Evolutionary conservation across 139 green algal species (phyloP), one percentile per base, ranked within the genome.

Genomic region (Chlorella vulgaris): DNA sequence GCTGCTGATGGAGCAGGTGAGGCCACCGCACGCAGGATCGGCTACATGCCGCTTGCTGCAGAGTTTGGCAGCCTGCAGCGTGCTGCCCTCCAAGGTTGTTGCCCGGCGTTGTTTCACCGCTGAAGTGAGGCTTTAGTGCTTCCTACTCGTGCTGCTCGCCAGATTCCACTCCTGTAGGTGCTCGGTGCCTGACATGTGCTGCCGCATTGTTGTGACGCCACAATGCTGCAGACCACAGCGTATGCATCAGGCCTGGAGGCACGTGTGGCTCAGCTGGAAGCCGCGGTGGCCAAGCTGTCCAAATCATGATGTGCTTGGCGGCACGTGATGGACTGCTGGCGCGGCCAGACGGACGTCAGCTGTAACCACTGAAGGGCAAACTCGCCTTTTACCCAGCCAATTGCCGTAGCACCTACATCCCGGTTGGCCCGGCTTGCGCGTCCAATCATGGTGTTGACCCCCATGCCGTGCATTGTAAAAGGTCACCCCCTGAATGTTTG

Each of bases 1-100:
- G 43, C 55, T 61, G 4, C 62, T 87, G 61, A 24, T 84, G 7
- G 51, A 84, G 40, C 77, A 81, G 76, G 82, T 84, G 50, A n/a
- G 21, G 70, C 18, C 36, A 36, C 3, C 18, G 19, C 13, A 36
- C 35, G 24, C 7, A 43, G 19, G 35, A 35, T 10, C 8, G 28
- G 24, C 28, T 60, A 1, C 5, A 40, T 47, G 61, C 18, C 26
- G 21, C 58, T 13, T 10, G 36, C 21, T 51, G 28, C 50, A 43
- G 36, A 35, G 31, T 19, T 50, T 47, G 36, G n/a, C 38, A 2
- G 6, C 21, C 15, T 39, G 65, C 43, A 26, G 31, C n/a, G 22
- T 42, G n/a, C n/a, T 10, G 18, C 31, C 22, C 65, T 73, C n/a
- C n/a, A n/a, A n/a, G n/a, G n/a, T n/a, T n/a, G n/a, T n/a, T n/a